Conservation (phyloP, 768 basidiomycete genomes). For the Cystofilobasidium bisporidii region DNA sequence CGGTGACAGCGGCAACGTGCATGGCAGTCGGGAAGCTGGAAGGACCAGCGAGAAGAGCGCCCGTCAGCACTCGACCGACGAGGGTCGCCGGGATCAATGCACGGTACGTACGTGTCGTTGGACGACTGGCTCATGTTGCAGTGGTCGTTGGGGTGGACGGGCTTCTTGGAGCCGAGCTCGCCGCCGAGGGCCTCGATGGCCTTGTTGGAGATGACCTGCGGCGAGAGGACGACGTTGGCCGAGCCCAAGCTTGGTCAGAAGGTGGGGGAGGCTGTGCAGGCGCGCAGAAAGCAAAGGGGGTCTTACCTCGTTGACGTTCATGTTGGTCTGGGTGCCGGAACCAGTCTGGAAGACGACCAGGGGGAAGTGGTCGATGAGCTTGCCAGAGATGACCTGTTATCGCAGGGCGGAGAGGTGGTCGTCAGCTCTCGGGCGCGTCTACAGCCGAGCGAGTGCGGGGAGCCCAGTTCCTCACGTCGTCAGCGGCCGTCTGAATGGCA, state of each 20-base stretch:
- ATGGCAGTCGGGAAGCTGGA: slow-evolving; percentile 93
- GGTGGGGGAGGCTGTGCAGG: background rate
- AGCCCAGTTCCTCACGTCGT: slow-evolving; percentile 62
- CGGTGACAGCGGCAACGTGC: slow-evolving; percentile 92
- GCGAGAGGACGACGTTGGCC: no score
- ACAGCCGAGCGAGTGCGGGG: no score
- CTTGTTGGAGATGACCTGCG: slow-evolving; percentile 95
- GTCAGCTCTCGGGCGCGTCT: no score
- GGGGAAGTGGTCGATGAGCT: slow-evolving; percentile 90
- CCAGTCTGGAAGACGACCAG: slow-evolving; percentile 99
- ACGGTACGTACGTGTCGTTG: slow-evolving; percentile 75
- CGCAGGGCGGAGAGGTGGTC: no score
- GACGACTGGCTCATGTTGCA: slow-evolving; percentile 99
- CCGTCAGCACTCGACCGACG: background rate
- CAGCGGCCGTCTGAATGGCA: slow-evolving; percentile 84
- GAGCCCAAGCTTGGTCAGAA: background rate
- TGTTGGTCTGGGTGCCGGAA: slow-evolving; percentile 97
- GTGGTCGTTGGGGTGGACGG: slow-evolving; percentile 98
- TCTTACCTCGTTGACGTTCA: slow-evolving; percentile 91
- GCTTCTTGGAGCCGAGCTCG: slow-evolving; percentile 86
- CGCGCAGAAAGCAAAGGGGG: background rate
- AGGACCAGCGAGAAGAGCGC: background rate
- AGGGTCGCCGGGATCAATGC: no score
- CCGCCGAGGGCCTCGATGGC: slow-evolving; percentile 96
- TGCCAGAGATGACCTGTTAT: slow-evolving; percentile 92